Evolutionary conservation across 352 stramenopile species (phyloP).

Genomic region (Phytophthora multivora): DNA sequence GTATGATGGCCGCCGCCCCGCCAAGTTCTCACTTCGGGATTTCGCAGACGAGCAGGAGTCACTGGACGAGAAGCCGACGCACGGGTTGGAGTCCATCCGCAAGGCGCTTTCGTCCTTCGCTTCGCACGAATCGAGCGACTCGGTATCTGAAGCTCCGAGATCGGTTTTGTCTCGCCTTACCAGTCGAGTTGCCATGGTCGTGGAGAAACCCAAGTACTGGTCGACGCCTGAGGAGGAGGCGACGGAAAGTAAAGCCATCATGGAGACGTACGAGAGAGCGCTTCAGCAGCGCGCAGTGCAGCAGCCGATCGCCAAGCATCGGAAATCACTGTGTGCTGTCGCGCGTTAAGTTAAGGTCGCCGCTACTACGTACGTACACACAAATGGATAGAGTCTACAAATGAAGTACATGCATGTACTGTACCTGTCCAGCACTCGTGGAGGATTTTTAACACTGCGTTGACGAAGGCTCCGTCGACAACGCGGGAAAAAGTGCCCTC

Average conservation of each 20-base stretch:
- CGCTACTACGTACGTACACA: too few relatives aligned
- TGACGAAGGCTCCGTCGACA: neutral
- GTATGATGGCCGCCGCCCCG: constrained; percentile 32
- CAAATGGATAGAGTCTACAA: too few relatives aligned
- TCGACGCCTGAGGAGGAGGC: constrained; percentile 18
- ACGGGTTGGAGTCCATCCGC: constrained; percentile 29
- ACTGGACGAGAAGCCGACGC: constrained; percentile 22
- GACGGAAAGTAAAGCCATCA: constrained; percentile 17
- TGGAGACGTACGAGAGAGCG: constrained; percentile 23
- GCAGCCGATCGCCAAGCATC: constrained; percentile 8
- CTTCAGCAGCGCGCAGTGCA: constrained; percentile 7
- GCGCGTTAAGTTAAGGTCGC: neutral
- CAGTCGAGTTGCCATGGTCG: constrained; percentile 31
- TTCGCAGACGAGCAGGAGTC: constrained; percentile 20
- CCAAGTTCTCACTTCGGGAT: constrained; percentile 37
- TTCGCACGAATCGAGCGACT: constrained; percentile 18
- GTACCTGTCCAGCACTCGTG: too few relatives aligned
- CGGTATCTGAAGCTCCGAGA: constrained; percentile 6
- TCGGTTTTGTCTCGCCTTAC: constrained; percentile 20
- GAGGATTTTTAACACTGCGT: neutral
- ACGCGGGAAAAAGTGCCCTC: too few relatives aligned
- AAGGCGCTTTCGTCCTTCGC: constrained; percentile 26
- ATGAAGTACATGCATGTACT: too few relatives aligned
- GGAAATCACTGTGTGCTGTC: neutral
- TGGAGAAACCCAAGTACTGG: constrained; percentile 42